Base-by-base conservation (phyloP, 305 asterid genomes). In the Euphrasia arctica region DNA sequence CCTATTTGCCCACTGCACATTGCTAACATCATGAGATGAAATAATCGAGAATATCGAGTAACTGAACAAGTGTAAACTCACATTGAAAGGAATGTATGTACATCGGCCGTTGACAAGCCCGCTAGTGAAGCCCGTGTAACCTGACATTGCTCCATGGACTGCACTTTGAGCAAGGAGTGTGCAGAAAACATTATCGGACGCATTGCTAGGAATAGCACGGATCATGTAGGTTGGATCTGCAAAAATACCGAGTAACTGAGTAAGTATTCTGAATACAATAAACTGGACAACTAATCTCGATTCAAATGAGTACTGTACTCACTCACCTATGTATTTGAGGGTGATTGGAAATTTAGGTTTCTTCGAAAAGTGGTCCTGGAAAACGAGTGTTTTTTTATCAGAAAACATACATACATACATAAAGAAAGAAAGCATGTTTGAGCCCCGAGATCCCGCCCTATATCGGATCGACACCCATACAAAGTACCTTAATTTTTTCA, bases 111-210 rank as follows among this genome's bases (percentile, higher is more conserved):
- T 80, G 45, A 86, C 95, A 64, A 84, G 85, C 45, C 91, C 95
- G 25, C 80, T 58, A 34, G 85, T 82, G 81, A 75, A 84, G 75
- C 95, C 95, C 5, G 95, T 82, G 72, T 74, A 86, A 45, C 95
- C 95, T 9, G 95, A 78, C 95, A 86, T 86, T 47, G 95, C 95
- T 75, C 95, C 95, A 80, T 86, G 95, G 72, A 86, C 91, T 18
- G 87, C 86, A 70, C 95, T 86, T 80, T 86, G 95, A 72, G 95
- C 91, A 70, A 86, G 91, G 62, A 86, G 89, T 1, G 91, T 82
- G 80, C 95, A 82, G 74, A 80, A 86, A 34, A 86, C 91, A 56
- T 84, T 86, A 68, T 86, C 95, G 15, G 95, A 78, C 57, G 95
- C 95, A 54, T 84, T 86, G 80, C 95, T 82, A 60, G 95, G 95